Evolutionary conservation across 2,329 filamentous ascomycete species (phyloP).

Genomic region (Alternaria angustiovoidea): DNA sequence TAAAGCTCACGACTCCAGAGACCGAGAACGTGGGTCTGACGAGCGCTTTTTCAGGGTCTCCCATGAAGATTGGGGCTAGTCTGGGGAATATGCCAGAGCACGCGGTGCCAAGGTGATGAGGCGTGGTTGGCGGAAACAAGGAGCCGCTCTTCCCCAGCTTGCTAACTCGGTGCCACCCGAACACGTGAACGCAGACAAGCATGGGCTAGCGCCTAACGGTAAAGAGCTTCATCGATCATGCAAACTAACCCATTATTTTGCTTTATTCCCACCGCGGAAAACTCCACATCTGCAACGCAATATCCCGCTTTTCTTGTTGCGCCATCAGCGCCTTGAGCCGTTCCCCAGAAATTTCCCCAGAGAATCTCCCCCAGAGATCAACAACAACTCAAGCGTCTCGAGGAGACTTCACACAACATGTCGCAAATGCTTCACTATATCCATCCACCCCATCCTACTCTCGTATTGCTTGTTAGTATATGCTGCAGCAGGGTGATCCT

Average conservation of each 20-base stretch:
- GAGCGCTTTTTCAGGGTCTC: slow-evolving; percentile 8
- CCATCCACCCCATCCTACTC: slow-evolving; percentile 1
- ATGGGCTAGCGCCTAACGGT: slow-evolving; percentile 9
- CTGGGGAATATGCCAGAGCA: neutral
- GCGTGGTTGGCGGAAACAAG: slow-evolving; percentile 16
- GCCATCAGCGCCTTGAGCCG: slow-evolving; percentile 12
- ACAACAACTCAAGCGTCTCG: slow-evolving; percentile 6
- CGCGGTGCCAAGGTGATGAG: slow-evolving; percentile 11
- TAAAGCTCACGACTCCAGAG: slow-evolving; percentile 16
- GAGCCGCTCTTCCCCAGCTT: slow-evolving; percentile 7
- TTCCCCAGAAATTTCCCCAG: slow-evolving; percentile 11
- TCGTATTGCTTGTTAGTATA: slow-evolving; percentile 4
- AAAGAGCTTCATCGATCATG: neutral
- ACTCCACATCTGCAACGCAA: slow-evolving; percentile 5
- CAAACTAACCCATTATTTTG: neutral
- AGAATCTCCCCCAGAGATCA: neutral
- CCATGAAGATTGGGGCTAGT: slow-evolving; percentile 3
- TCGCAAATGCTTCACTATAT: neutral
- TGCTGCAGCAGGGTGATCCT: slow-evolving; percentile 3
- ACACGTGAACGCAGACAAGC: slow-evolving; percentile 8
- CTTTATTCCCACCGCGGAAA: neutral
- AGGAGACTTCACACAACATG: slow-evolving; percentile 1
- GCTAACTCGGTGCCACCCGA: neutral
- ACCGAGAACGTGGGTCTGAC: slow-evolving; percentile 15
- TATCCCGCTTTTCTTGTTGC: slow-evolving; percentile 9